phyloP scores from a whole-genome alignment of 2,329 filamentous ascomycete species.

The Trichoderma sp. region DNA sequence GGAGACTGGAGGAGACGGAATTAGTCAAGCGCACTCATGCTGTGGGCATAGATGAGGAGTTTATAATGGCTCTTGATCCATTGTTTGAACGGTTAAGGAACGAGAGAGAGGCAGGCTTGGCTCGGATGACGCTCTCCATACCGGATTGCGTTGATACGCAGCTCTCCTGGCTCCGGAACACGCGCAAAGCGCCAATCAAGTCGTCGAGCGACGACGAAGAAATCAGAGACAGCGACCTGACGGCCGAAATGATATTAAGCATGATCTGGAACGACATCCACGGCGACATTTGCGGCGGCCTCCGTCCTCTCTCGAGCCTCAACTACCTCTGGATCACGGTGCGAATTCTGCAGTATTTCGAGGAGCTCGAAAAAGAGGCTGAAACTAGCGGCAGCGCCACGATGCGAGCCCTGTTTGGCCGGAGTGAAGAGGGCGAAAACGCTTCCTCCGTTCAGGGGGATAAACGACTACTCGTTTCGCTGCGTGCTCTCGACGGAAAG shows the following conservation, averaged over 20 bases:
- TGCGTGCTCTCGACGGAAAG: not conserved
- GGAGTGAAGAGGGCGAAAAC: no score
- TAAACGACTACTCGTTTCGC: not conserved
- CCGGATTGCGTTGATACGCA: not conserved
- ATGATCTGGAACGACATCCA: not conserved
- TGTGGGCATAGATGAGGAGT: not conserved
- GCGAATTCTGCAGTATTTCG: not conserved
- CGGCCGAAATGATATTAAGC: not conserved
- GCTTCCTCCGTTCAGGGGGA: not conserved
- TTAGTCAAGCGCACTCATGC: not conserved
- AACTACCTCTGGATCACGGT: not conserved
- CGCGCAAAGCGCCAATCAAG: not conserved
- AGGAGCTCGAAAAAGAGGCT: not conserved
- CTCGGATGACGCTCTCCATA: not conserved
- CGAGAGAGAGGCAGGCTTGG: not conserved
- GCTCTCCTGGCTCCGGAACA: not conserved
- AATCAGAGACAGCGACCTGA: not conserved
- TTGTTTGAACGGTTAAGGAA: not conserved
- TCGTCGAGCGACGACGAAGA: not conserved
- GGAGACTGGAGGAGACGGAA: constrained; percentile 5
- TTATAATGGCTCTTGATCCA: not conserved
- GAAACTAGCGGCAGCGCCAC: not conserved
- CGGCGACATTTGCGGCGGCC: not conserved
- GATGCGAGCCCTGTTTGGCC: not conserved
- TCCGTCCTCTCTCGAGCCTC: not conserved